Evolutionary conservation across 148 eudicot species (phyloP).

Genomic region (Limonium bicolor): DNA sequence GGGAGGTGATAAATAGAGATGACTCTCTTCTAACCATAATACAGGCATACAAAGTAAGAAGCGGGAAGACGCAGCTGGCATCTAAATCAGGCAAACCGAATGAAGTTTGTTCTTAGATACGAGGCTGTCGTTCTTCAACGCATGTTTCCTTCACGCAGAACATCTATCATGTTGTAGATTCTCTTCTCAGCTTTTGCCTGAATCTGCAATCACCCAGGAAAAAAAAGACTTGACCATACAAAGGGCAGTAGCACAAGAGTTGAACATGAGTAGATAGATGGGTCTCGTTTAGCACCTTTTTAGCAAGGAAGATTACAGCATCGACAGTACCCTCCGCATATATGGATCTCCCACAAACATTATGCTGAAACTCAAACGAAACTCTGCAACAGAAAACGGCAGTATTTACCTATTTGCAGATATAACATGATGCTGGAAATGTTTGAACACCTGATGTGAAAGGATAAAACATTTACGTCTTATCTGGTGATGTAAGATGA

Average conservation of each 20-base stretch:
- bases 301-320: conserved; percentile 77
- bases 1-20: too few species aligned
- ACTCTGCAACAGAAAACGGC: conserved; percentile 33
- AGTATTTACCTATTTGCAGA: neutral
- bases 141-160: conserved; percentile 54
- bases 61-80: too few species aligned
- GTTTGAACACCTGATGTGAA: neutral
- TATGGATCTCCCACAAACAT: conserved; percentile 94
- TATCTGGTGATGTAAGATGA: conserved; percentile 73
- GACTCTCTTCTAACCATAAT: too few species aligned
- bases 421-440: too few species aligned
- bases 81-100: too few species aligned
- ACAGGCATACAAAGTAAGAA: too few species aligned
- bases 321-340: conserved; percentile 95
- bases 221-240: neutral
- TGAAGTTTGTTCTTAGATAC: too few species aligned
- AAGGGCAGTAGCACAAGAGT: neutral
- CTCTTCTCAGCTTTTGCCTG: conserved; percentile 50
- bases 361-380: conserved; percentile 85
- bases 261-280: too few species aligned
- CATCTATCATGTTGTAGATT: conserved; percentile 64
- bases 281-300: conserved; percentile 64
- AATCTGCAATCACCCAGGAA: conserved; percentile 28
- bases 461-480: conserved; percentile 37
- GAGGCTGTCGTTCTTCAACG: too few species aligned